Evolutionary conservation across 768 basidiomycete genomes (phyloP).

Genomic region (Collybia mongolica): DNA sequence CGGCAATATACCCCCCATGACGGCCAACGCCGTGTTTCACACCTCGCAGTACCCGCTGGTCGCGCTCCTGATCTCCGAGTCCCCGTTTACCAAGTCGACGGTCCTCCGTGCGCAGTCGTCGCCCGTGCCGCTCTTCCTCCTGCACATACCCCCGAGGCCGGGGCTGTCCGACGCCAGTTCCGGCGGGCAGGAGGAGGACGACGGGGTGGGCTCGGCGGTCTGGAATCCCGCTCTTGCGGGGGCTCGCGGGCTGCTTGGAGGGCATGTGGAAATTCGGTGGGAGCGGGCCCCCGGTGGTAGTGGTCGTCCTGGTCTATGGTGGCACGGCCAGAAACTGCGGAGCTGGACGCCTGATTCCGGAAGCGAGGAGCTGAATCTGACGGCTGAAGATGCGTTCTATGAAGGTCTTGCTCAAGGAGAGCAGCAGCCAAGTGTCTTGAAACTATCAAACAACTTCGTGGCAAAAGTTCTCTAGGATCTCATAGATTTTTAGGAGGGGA

Average conservation of each 20-base stretch:
- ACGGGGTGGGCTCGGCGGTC: slow-evolving; percentile 46
- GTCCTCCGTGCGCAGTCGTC: slow-evolving; percentile 72
- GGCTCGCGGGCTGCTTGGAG: slow-evolving; percentile 51
- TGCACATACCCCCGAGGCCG: slow-evolving; percentile 63
- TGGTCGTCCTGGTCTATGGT: slow-evolving; percentile 47
- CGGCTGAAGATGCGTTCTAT: slow-evolving; percentile 8
- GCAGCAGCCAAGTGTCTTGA: too few species aligned
- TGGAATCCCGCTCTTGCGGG: slow-evolving; percentile 72
- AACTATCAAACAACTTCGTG: background rate
- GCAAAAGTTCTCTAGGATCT: background rate
- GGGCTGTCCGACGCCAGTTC: slow-evolving; percentile 1
- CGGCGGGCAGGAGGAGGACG: slow-evolving; percentile 14
- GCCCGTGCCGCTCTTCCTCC: slow-evolving; percentile 72
- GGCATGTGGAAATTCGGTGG: slow-evolving; percentile 67
- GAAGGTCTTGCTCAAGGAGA: slow-evolving; percentile 5
- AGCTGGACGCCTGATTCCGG: slow-evolving; percentile 33
- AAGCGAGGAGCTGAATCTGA: slow-evolving; percentile 1
- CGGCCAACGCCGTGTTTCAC: background rate
- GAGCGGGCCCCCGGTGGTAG: slow-evolving; percentile 38
- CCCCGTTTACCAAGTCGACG: slow-evolving; percentile 72
- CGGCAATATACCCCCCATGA: too few species aligned
- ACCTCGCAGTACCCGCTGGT: slow-evolving; percentile 39
- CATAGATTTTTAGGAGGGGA: too few species aligned
- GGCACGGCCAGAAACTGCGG: slow-evolving; percentile 32
- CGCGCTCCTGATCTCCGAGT: slow-evolving; percentile 81